Conservation (phyloP, 345 rosid genomes). For the Hibiscus tridactylites region DNA sequence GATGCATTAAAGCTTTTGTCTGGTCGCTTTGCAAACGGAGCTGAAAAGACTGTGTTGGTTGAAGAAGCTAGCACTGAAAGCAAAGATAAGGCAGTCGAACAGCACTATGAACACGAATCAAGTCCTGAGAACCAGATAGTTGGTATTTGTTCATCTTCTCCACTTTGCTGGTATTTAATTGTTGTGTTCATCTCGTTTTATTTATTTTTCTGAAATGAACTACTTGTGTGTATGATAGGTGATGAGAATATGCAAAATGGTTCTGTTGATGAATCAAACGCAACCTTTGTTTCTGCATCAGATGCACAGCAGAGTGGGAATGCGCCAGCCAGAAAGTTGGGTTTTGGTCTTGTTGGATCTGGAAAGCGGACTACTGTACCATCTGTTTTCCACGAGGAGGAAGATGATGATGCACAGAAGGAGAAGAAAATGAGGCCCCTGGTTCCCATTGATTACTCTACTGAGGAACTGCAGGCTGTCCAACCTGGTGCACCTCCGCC, state of each 20-base stretch:
- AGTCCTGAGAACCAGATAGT: slow-evolving; percentile 21
- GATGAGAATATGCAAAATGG: slow-evolving; percentile 54
- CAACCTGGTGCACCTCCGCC: slow-evolving; percentile 61
- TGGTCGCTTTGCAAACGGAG: slow-evolving; percentile 37
- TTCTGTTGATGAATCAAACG: slow-evolving; percentile 38
- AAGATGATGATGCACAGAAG: slow-evolving; percentile 80
- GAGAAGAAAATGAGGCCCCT: slow-evolving; percentile 90
- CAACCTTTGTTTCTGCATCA: slow-evolving; percentile 30
- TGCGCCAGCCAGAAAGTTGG: slow-evolving; percentile 70
- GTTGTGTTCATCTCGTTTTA: neutral
- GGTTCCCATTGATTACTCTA: slow-evolving; percentile 93
- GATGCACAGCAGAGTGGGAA: slow-evolving; percentile 39
- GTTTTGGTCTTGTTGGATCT: slow-evolving; percentile 92
- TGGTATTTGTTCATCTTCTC: slow-evolving; percentile 13
- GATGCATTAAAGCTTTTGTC: slow-evolving; percentile 50
- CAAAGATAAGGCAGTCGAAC: slow-evolving; percentile 32
- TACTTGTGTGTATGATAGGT: slow-evolving; percentile 20
- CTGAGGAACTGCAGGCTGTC: slow-evolving; percentile 79
- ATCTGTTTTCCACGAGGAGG: slow-evolving; percentile 90
- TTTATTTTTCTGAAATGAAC: neutral
- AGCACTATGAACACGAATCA: slow-evolving; percentile 18
- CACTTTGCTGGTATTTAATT: neutral
- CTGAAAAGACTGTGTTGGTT: slow-evolving; percentile 21
- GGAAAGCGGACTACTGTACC: slow-evolving; percentile 88
- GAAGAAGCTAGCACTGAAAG: slow-evolving; percentile 32